A percentile compares a stretch with the other conserved stretches of the same genome.
Evolutionary conservation across 495 filamentous ascomycete genomes (phyloP).

Genomic region (Hypoxylon fuscum): DNA sequence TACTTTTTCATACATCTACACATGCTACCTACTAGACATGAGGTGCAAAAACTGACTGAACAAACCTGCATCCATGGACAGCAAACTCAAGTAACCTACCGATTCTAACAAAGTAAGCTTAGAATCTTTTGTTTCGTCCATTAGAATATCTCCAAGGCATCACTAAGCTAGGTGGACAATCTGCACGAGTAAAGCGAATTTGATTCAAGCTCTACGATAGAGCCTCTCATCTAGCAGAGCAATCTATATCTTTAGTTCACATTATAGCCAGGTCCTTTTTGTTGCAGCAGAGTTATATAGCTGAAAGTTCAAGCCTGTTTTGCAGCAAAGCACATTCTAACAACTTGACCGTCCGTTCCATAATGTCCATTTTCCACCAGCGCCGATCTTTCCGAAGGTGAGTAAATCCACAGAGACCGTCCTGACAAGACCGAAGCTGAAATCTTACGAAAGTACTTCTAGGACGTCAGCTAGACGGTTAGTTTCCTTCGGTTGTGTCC

Average conservation of each 20-base stretch:
- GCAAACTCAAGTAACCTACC: no score
- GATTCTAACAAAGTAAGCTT: no score
- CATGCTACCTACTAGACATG: no score
- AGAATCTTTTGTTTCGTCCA: no score
- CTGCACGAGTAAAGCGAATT: background rate
- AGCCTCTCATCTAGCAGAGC: background rate
- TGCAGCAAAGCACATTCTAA: slow-evolving; percentile 3
- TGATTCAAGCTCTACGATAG: background rate
- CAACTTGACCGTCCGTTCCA: background rate
- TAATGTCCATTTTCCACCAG: background rate
- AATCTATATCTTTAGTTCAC: background rate
- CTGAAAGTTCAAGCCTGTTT: background rate
- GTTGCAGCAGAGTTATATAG: background rate
- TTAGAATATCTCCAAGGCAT: no score
- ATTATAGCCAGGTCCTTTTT: background rate
- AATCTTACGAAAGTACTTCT: slow-evolving; percentile 47
- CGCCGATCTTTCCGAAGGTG: background rate
- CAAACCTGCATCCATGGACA: no score
- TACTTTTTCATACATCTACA: background rate
- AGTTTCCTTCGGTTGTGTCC: slow-evolving; percentile 53
- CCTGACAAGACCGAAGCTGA: background rate
- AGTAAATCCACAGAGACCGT: background rate
- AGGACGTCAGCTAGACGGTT: slow-evolving; percentile 54
- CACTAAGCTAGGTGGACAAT: no score
- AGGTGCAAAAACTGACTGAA: no score